Percentiles rank a stretch among this genome's conserved stretches.
Conservation (phyloP, 371 early-diverging fungal species). For the Rhizopus arrhizus region DNA sequence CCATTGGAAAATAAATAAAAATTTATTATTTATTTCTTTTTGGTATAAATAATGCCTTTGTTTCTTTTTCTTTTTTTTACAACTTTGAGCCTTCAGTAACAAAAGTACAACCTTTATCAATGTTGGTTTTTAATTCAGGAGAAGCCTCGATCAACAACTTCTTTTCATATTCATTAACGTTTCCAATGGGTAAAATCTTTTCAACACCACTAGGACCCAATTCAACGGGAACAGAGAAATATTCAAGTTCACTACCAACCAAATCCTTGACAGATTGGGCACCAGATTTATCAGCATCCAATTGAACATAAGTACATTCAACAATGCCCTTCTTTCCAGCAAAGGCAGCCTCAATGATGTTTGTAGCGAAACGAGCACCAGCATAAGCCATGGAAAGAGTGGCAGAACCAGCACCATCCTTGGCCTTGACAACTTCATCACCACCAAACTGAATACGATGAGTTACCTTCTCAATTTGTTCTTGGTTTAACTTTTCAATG, state of each 20-base stretch:
- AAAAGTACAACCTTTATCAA: constrained; percentile 67
- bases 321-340: constrained; percentile 63
- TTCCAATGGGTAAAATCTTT: constrained; percentile 72
- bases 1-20: constrained; percentile 22
- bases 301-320: constrained; percentile 84
- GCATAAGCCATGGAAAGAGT: constrained; percentile 93
- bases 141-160: constrained; percentile 68
- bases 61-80: constrained; percentile 17
- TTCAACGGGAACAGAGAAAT: constrained; percentile 85
- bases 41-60: constrained; percentile 16
- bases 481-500: constrained; percentile 63
- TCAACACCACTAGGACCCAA: constrained; percentile 78
- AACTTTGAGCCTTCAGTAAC: constrained; percentile 48
- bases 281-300: constrained; percentile 65
- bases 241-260: constrained; percentile 59
- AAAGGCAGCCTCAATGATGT: constrained; percentile 71
- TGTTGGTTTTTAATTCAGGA: constrained; percentile 81
- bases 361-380: constrained; percentile 82
- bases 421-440: constrained; percentile 95
- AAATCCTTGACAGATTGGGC: constrained; percentile 57
- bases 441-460: constrained; percentile 93
- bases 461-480: constrained; percentile 76
- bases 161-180: constrained; percentile 71
- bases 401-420: constrained; percentile 81
- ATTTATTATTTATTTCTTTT: neutral